Base-by-base conservation (phyloP, 306 rosid species). In the Rosa rugosa region DNA sequence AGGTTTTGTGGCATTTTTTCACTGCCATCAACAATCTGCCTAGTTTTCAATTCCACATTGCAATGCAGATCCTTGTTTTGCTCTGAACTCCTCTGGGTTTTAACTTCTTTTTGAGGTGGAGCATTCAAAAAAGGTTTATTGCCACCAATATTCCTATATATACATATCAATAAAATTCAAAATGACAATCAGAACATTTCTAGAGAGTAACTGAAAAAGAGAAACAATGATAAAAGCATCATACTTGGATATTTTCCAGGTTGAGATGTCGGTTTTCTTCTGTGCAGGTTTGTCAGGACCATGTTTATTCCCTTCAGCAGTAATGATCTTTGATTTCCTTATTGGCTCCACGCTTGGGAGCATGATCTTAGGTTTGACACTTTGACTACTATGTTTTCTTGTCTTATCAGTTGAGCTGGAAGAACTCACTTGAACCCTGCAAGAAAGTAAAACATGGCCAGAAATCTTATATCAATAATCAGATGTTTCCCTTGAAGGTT, bases 161-260 rank as follows among this genome's bases (percentile, higher is more conserved):
- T 75, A 53, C 45, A 84, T 22, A 65, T 65, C 22, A 14, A 45
- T 34, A 40, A 81, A 83, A 69, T 14, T 86, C 75, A 75, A 81
- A 45, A 59, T 14, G 36, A 54, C 76, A 18, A 59, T 72, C 40
- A 67, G 42, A 59, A 73, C 62, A 63, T 46, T 25, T 60, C 65
- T 40, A 72, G 31, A 69, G 51, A 75, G 72, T 6, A 72, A 47
- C 51, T 56, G 53, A 69, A 80, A 80, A 75, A 25, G 20, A 69
- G 42, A 27, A 63, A 80, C 44, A 56, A 72, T 76, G 54, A 45
- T 49, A 53, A 41, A 20, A 22, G 74, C 69, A 64, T 53, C 85
- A 42, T 80, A 90, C 99, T 88, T 85, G 69, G 82, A 85, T 80
- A 77, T 53, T 74, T 81, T 87, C 72, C 79, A 75, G 85, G 86